These are phyloP conservation scores for Pelargonium australe DNA, from an alignment of 441 rosid genomes.

Conservation along the genomic window DNA sequence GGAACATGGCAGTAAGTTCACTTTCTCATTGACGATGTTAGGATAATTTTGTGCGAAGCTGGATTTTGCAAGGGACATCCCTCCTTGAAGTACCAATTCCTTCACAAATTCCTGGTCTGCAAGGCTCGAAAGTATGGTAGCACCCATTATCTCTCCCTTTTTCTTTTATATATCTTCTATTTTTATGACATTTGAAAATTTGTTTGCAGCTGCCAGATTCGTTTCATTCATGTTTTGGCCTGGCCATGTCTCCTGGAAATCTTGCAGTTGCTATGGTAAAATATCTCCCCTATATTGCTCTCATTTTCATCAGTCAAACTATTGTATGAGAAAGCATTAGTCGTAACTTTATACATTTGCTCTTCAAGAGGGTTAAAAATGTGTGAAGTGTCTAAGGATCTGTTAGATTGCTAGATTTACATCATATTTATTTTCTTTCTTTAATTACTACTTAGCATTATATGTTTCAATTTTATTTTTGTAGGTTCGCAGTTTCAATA, in stretches of 20 bases:
- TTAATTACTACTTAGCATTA: neutral
- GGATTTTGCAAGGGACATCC: slow-evolving; percentile 52
- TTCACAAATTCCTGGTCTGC: slow-evolving; percentile 49
- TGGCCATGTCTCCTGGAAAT: slow-evolving; percentile 78
- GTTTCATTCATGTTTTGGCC: slow-evolving; percentile 71
- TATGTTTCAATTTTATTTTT: slow-evolving; percentile 13
- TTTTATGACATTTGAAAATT: slow-evolving; percentile 12
- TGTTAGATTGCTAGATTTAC: neutral
- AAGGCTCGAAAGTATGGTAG: slow-evolving; percentile 55
- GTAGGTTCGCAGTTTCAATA: slow-evolving; percentile 77
- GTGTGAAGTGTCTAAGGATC: neutral
- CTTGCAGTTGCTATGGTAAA: slow-evolving; percentile 74
- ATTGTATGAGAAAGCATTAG: slow-evolving; percentile 1
- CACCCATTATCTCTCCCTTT: slow-evolving; percentile 16
- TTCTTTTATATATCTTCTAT: slow-evolving; percentile 12
- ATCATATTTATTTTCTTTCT: neutral
- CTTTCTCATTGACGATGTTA: slow-evolving; percentile 23
- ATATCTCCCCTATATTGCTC: neutral
- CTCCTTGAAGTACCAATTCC: slow-evolving; percentile 68
- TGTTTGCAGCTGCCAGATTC: slow-evolving; percentile 66
- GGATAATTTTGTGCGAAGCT: slow-evolving; percentile 79
- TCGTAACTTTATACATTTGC: neutral
- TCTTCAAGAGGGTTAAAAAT: neutral
- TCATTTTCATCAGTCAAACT: neutral
- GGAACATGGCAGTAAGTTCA: neutral